Evolutionary conservation across 1,139 yeast genomes (phyloP).

Genomic region (Yamadazyma atlantica): DNA sequence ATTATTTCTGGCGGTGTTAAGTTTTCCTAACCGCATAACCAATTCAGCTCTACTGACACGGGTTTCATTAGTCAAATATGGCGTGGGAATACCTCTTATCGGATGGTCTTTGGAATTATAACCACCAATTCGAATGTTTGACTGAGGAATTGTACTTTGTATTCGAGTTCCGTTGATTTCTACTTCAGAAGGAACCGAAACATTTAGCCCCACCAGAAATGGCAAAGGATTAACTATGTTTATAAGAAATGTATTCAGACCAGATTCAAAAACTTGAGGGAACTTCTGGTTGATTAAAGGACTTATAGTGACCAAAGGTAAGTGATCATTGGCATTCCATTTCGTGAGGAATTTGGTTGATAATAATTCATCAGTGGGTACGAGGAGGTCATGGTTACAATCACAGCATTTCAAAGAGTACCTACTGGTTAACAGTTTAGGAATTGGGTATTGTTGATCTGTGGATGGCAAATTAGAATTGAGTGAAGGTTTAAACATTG

Average conservation of each 20-base stretch:
- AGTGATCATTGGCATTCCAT: constrained; percentile 35
- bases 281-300: constrained; percentile 8
- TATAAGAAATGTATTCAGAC: constrained; percentile 20
- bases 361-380: constrained; percentile 26
- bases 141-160: constrained; percentile 26
- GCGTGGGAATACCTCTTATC: constrained; percentile 29
- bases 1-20: constrained; percentile 8
- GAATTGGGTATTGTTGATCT: constrained; percentile 23
- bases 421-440: constrained; percentile 26
- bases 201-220: constrained; percentile 10
- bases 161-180: constrained; percentile 5
- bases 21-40: constrained; percentile 27
- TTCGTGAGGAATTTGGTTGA: constrained; percentile 31
- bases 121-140: constrained; percentile 21
- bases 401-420: constrained; percentile 25
- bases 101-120: constrained; percentile 13
- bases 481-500: constrained; percentile 1
- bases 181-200: constrained; percentile 15
- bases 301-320: constrained; percentile 26
- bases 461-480: no score
- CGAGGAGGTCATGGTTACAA: constrained; percentile 27
- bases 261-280: constrained; percentile 12
- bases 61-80: constrained; percentile 29
- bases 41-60: constrained; percentile 32
- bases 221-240: constrained; percentile 33